Conservation (phyloP, 495 filamentous ascomycete species). For the Neurospora sp. region DNA sequence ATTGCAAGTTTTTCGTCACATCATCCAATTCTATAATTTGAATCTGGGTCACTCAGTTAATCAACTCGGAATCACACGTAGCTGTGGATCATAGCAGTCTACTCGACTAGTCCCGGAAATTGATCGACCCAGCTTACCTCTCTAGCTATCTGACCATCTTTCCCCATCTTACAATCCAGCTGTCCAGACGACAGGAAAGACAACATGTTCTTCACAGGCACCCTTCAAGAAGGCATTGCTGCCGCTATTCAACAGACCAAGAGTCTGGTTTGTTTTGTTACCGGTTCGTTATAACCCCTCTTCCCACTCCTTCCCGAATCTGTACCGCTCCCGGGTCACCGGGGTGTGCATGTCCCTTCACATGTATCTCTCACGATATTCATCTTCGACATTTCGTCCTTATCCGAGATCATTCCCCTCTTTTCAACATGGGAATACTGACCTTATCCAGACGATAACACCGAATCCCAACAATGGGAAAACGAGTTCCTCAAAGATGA, state of each 20-base stretch:
- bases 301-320: neutral
- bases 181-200: neutral
- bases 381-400: neutral
- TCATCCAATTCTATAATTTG: neutral
- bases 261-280: slow-evolving; percentile 38
- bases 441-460: slow-evolving; percentile 41
- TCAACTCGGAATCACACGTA: neutral
- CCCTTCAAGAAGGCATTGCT: slow-evolving; percentile 67
- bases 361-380: neutral
- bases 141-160: neutral
- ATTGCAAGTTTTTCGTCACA: neutral
- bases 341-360: neutral
- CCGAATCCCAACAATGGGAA: slow-evolving; percentile 67
- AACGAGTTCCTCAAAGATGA: slow-evolving; percentile 55
- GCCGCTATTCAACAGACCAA: slow-evolving; percentile 54
- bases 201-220: slow-evolving; percentile 70
- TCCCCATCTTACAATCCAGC: neutral
- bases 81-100: neutral
- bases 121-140: neutral
- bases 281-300: slow-evolving; percentile 24
- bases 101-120: neutral
- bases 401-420: no score
- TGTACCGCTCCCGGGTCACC: neutral
- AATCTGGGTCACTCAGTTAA: neutral
- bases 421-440: neutral